phyloP scores from a whole-genome alignment of 805 yeast genomes.

The Saturnispora serradocipensis region DNA sequence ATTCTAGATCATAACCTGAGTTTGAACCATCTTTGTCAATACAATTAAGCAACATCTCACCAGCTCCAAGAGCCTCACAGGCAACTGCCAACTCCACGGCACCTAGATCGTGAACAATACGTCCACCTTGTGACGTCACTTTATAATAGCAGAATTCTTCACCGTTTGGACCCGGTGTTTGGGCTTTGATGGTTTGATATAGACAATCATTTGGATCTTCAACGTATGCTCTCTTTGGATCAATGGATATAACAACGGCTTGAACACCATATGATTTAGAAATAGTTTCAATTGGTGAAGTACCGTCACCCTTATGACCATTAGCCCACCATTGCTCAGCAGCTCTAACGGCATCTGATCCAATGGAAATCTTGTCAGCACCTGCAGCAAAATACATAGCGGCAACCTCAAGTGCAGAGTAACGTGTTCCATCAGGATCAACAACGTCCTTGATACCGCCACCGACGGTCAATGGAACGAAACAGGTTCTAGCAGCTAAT shows the following conservation, averaged over 20 bases:
- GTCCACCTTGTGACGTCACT: conserved; percentile 94
- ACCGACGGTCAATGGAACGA: conserved; percentile 96
- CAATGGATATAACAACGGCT: conserved; percentile 98
- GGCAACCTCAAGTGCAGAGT: conserved; percentile 88
- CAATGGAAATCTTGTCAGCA: conserved; percentile 96
- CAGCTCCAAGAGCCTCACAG: conserved; percentile 91
- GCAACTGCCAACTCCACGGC: conserved; percentile 85
- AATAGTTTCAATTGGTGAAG: conserved; percentile 86
- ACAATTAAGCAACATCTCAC: conserved; percentile 87
- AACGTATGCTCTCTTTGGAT: conserved; percentile 84
- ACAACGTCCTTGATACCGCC: conserved; percentile 92
- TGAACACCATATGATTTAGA: conserved; percentile 90
- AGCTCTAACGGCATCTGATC: conserved; percentile 92
- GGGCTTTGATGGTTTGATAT: conserved; percentile 57
- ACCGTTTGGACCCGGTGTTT: conserved; percentile 74
- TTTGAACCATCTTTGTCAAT: conserved; percentile 97
- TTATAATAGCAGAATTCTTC: conserved; percentile 89
- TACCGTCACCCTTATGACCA: conserved; percentile 55
- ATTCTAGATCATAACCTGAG: conserved; percentile 85
- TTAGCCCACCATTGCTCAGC: conserved; percentile 71
- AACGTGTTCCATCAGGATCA: conserved; percentile 72
- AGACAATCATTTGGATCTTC: conserved; percentile 47
- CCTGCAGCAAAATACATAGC: conserved; percentile 89
- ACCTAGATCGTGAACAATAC: conserved; percentile 80
- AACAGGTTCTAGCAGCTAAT: conserved; percentile 77